Base-by-base conservation (phyloP, 2,329 filamentous ascomycete species). In the Chaetomium sp. region DNA sequence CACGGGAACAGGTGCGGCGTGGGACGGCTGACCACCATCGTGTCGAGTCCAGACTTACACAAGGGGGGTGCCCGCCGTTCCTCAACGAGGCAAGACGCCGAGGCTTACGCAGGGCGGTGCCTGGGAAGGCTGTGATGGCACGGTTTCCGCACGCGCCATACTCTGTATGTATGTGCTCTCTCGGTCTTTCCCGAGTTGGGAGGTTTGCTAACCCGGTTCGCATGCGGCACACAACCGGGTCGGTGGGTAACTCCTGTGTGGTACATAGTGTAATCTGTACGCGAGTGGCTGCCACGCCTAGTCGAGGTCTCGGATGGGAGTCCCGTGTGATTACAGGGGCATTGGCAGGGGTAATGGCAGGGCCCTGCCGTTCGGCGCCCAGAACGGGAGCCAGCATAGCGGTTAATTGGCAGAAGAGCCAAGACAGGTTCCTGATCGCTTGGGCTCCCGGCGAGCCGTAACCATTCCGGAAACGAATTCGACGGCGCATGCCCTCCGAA, bases 381-480 rank as follows among this genome's bases (percentile, higher is more conserved):
- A 54, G 55, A 33, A 23, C 27, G 33, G 42, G 51, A n/a, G 19
- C 19, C 55, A 9, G 13, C 50, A 50, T 54, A 50, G 57, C 51
- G 62, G 62, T 31, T 62, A 58, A 58, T 55, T 50, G 10, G 47
- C 51, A 56, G 51, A 27, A 25, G 12, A 49, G 42, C 57, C 49
- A 51, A 55, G 49, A 65, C 64, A 66, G 49, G 63, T 66, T 69
- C 65, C 63, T 67, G 70, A 70, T 47, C 57, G 61, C 31, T 67
- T 57, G 63, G 63, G 54, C 64, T 72, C 70, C 70, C 70, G 70
- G 57, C 61, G 53, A 69, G 69, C 70, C 70, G 70, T 59, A 54
- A 49, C 70, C 66, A 61, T 70, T 65, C 69, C 70, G 57, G 51
- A 72, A 70, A 67, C 31, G 67, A 64, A 2, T 16, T 47, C 8